Percentiles rank a stretch among this genome's conserved stretches.
Conservation (phyloP, 2,329 filamentous ascomycete species). For the Leptosphaerulina australis region DNA sequence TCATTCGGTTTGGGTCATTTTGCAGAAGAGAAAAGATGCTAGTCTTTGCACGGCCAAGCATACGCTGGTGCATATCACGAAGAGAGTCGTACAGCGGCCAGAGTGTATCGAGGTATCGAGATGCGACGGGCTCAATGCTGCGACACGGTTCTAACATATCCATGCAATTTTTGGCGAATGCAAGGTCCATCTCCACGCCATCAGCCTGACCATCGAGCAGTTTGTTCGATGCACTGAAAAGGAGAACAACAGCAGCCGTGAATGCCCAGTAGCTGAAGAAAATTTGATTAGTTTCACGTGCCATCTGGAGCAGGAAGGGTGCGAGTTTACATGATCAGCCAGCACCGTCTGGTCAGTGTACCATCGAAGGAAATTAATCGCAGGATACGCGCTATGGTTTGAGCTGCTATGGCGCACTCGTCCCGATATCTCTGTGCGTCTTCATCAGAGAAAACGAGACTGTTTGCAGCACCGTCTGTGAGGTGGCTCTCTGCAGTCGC, state of each 20-base stretch:
- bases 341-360: constrained; percentile 46
- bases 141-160: constrained; percentile 45
- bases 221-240: constrained; percentile 44
- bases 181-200: constrained; percentile 41
- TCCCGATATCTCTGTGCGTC: constrained; percentile 39
- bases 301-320: too few relatives aligned
- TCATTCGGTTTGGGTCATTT: constrained; percentile 31
- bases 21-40: constrained; percentile 45
- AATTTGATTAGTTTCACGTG: neutral
- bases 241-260: constrained; percentile 42
- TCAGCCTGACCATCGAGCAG: constrained; percentile 41
- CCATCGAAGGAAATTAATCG: constrained; percentile 43
- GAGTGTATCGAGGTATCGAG: constrained; percentile 41
- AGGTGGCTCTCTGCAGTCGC: constrained; percentile 42
- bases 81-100: constrained; percentile 45
- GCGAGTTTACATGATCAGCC: constrained; percentile 46
- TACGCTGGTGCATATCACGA: constrained; percentile 40
- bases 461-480: constrained; percentile 31
- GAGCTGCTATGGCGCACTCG: constrained; percentile 44
- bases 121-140: constrained; percentile 41
- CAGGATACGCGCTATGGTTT: constrained; percentile 46
- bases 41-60: constrained; percentile 41
- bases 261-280: constrained; percentile 46
- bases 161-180: constrained; percentile 44
- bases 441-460: constrained; percentile 31